phyloP scores from a whole-genome alignment of 1,284 basidiomycete genomes.

The Fomitopsis palustris region DNA sequence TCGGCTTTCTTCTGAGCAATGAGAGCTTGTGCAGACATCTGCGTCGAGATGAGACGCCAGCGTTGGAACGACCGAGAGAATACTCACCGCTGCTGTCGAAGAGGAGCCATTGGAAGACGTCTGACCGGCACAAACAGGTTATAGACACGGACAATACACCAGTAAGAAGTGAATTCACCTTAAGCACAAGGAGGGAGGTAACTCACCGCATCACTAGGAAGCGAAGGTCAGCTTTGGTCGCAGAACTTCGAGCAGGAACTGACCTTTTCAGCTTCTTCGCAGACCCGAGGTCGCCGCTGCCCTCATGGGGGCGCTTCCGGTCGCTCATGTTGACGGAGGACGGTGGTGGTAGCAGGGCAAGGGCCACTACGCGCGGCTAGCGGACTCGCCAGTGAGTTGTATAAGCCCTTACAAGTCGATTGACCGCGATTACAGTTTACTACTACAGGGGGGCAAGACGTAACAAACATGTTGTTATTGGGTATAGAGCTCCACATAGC shows the following conservation, averaged over 20 bases:
- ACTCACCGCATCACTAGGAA: constrained; percentile 67
- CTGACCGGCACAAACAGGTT: constrained; percentile 59
- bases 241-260: constrained; percentile 16
- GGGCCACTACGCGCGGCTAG: not conserved
- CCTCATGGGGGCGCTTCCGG: constrained; percentile 34
- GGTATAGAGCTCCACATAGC: too few relatives aligned
- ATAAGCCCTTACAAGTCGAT: too few relatives aligned
- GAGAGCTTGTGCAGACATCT: constrained; percentile 54
- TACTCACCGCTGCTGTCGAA: constrained; percentile 39
- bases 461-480: too few relatives aligned
- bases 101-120: constrained; percentile 46
- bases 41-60: constrained; percentile 1
- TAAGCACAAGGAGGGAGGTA: constrained; percentile 34
- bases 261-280: constrained; percentile 73
- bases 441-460: too few relatives aligned
- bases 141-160: constrained; percentile 50
- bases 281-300: constrained; percentile 43
- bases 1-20: constrained; percentile 82
- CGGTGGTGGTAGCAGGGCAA: not conserved
- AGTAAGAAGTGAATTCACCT: constrained; percentile 68
- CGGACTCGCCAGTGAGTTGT: too few relatives aligned
- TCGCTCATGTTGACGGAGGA: constrained; percentile 28
- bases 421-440: too few relatives aligned
- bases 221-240: constrained; percentile 7
- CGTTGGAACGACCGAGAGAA: not conserved